Percentiles rank a stretch among this genome's conserved stretches.
These are phyloP conservation scores for Arthroderma sp. DNA, from an alignment of 2,329 filamentous ascomycete genomes.

Conservation along the genomic window DNA sequence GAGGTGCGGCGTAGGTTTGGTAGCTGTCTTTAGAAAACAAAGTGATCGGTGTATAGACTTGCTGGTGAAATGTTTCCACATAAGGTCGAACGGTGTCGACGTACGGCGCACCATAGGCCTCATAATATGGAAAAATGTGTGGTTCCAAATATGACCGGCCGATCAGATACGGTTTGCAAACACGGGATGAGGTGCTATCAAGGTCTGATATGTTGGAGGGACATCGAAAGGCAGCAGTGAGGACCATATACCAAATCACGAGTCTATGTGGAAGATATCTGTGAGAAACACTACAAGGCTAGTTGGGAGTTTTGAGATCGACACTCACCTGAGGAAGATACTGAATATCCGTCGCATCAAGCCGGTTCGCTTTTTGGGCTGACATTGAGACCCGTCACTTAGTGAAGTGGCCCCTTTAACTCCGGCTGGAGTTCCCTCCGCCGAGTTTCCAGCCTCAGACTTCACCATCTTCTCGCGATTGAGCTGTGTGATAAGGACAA, in stretches of 20 bases:
- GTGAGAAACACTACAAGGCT: neutral
- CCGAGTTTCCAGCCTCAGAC: neutral
- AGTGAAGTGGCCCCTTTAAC: too few species aligned
- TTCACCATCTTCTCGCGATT: neutral
- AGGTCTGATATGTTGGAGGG: constrained; percentile 57
- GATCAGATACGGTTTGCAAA: constrained; percentile 70
- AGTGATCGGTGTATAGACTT: constrained; percentile 56
- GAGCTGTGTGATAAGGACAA: too few species aligned
- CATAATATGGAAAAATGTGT: constrained; percentile 72
- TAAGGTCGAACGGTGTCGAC: constrained; percentile 67
- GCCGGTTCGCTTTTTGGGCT: neutral
- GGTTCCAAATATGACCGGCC: constrained; percentile 56
- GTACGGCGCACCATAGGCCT: constrained; percentile 71
- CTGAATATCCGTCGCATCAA: constrained; percentile 1
- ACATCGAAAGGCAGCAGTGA: constrained; percentile 71
- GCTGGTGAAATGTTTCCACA: constrained; percentile 41
- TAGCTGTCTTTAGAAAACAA: constrained; percentile 49
- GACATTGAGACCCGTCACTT: too few species aligned
- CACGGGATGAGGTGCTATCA: constrained; percentile 54
- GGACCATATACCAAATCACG: constrained; percentile 71
- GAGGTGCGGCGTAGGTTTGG: constrained; percentile 60
- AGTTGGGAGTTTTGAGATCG: neutral
- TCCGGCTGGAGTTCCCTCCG: neutral
- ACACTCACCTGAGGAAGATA: neutral
- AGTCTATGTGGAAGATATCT: constrained; percentile 40